Evolutionary conservation across 768 basidiomycete species (phyloP).

Genomic region (Leccinum ochraceum): DNA sequence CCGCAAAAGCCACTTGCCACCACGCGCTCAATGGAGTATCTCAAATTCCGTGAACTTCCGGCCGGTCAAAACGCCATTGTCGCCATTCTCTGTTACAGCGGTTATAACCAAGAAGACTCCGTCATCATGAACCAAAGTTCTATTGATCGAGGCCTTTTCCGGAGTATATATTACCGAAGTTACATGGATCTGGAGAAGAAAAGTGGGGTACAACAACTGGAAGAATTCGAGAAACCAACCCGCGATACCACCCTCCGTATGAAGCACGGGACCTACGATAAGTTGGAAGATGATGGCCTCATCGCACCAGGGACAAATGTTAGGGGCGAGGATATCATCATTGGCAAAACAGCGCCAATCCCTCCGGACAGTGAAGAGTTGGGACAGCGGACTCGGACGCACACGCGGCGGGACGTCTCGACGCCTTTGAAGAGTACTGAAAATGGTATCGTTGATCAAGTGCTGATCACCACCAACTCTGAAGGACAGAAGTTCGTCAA

Average conservation of each 20-base stretch:
- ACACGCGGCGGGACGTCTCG: slow-evolving; percentile 94
- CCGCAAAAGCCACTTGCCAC: slow-evolving; percentile 99
- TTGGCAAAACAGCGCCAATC: slow-evolving; percentile 97
- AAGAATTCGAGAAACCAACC: slow-evolving; percentile 96
- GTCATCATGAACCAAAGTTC: slow-evolving; percentile 99
- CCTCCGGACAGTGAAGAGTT: slow-evolving; percentile 97
- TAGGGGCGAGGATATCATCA: slow-evolving; percentile 96
- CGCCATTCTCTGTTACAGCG: slow-evolving; percentile 97
- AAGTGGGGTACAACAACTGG: slow-evolving; percentile 85
- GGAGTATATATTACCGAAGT: slow-evolving; percentile 97
- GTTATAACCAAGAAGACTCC: slow-evolving; percentile 99
- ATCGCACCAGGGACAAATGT: slow-evolving; percentile 96
- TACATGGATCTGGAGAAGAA: slow-evolving; percentile 99
- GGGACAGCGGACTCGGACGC: slow-evolving; percentile 91
- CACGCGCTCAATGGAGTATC: slow-evolving; percentile 98
- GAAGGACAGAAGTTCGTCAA: slow-evolving; percentile 99
- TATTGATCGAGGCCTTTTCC: slow-evolving; percentile 96
- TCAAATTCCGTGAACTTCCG: slow-evolving; percentile 97
- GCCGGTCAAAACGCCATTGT: slow-evolving; percentile 99
- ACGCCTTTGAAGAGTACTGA: slow-evolving; percentile 98
- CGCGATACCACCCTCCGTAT: slow-evolving; percentile 91
- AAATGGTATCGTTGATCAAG: slow-evolving; percentile 96
- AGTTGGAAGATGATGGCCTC: slow-evolving; percentile 93
- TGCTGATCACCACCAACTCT: slow-evolving; percentile 92
- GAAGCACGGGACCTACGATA: slow-evolving; percentile 99